phyloP scores from a whole-genome alignment of 805 yeast species.

The Spathaspora boniae region DNA sequence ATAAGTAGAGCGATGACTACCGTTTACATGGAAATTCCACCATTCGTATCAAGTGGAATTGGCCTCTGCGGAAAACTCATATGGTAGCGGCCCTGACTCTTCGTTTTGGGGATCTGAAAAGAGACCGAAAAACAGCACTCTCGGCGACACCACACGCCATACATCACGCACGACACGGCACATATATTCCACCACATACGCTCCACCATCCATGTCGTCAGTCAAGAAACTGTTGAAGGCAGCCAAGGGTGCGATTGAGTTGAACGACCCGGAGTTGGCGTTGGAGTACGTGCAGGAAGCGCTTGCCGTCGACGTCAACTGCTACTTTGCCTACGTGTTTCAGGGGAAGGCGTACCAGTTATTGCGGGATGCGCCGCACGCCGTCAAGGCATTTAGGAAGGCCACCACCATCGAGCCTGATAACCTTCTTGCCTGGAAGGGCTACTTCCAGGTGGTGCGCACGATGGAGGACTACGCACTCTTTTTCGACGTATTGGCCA shows the following conservation, averaged over 20 bases:
- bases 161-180: neutral
- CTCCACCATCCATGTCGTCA: conserved; percentile 14
- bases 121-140: no score
- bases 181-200: no score
- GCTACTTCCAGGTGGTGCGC: conserved; percentile 51
- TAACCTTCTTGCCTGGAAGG: conserved; percentile 76
- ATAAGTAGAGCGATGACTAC: no score
- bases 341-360: conserved; percentile 66
- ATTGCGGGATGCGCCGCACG: conserved; percentile 33
- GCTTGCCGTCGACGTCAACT: conserved; percentile 50
- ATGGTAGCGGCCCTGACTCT: no score
- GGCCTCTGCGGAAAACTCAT: no score
- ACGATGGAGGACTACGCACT: conserved; percentile 32
- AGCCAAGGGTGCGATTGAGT: conserved; percentile 47
- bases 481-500: conserved; percentile 48
- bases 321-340: conserved; percentile 67
- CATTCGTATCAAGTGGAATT: no score
- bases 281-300: conserved; percentile 54
- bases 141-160: no score
- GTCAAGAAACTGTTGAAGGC: conserved; percentile 29
- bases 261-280: conserved; percentile 60
- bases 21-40: no score
- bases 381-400: conserved; percentile 40
- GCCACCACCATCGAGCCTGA: conserved; percentile 52
- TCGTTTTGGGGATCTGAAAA: no score